These are phyloP conservation scores for Rhynchosporium secalis DNA, from an alignment of 2,329 filamentous ascomycete genomes.

Conservation along the genomic window DNA sequence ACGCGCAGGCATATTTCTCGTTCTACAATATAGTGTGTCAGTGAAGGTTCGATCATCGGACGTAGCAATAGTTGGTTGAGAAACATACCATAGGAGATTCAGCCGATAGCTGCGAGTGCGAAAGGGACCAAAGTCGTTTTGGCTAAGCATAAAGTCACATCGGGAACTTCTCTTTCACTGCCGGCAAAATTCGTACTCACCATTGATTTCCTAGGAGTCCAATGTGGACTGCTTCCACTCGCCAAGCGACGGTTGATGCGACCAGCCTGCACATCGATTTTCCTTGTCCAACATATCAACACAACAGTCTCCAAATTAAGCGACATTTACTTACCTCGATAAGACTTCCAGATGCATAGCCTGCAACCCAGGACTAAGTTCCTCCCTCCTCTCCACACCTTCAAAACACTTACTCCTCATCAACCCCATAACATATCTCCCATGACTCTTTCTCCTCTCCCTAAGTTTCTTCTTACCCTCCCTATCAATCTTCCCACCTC, in stretches of 20 bases:
- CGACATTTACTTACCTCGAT: conserved; percentile 15
- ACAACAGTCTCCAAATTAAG: background rate
- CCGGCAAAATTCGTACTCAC: background rate
- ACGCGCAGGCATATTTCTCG: background rate
- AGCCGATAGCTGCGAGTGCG: background rate
- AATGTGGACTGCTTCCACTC: background rate
- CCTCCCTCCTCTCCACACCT: conserved; percentile 24
- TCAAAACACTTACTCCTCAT: conserved; percentile 29
- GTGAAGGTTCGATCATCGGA: background rate
- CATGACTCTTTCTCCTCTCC: conserved; percentile 26
- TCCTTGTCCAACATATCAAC: conserved; percentile 9
- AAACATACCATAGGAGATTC: background rate
- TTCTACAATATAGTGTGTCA: background rate
- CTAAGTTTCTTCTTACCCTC: conserved; percentile 18
- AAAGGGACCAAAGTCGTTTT: conserved; percentile 1
- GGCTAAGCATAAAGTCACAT: background rate
- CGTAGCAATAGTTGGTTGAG: no score
- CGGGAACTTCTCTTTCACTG: background rate
- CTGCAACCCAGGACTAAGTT: conserved; percentile 25
- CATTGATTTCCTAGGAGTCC: background rate
- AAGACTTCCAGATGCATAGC: conserved; percentile 23
- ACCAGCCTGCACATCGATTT: conserved; percentile 10
- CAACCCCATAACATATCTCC: conserved; percentile 27
- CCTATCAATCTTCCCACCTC: conserved; percentile 10
- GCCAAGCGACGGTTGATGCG: conserved; percentile 11